These are phyloP conservation scores for Austroboletus novae-zelandiae DNA, from an alignment of 1,284 basidiomycete genomes.

Conservation along the genomic window DNA sequence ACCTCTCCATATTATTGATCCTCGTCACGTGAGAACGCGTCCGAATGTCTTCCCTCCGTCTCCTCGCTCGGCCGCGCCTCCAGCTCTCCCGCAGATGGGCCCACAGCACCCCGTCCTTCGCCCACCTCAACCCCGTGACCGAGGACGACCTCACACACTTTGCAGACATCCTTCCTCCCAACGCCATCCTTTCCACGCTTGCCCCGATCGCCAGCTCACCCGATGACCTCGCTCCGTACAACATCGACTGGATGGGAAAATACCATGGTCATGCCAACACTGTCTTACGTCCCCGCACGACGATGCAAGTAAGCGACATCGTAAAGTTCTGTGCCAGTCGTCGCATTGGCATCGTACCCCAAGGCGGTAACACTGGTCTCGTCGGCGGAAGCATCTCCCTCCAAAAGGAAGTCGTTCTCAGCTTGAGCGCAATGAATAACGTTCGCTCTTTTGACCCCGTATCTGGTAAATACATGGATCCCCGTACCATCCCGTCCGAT, in stretches of 20 bases:
- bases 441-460: slow-evolving; percentile 92
- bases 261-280: slow-evolving; percentile 84
- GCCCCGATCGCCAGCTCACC: slow-evolving; percentile 43
- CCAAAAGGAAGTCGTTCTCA: slow-evolving; percentile 87
- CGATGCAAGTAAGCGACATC: slow-evolving; percentile 85
- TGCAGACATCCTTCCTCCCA: slow-evolving; percentile 53
- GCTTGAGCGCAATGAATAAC: slow-evolving; percentile 78
- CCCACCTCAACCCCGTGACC: slow-evolving; percentile 46
- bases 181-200: slow-evolving; percentile 65
- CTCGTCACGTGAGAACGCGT: too few species aligned
- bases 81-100: slow-evolving; percentile 10
- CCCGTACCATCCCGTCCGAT: slow-evolving; percentile 10
- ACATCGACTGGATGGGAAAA: slow-evolving; percentile 98
- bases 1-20: not conserved
- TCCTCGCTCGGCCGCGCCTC: not conserved
- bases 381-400: slow-evolving; percentile 96
- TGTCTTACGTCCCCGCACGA: slow-evolving; percentile 87
- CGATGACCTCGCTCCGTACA: slow-evolving; percentile 80
- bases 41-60: not conserved
- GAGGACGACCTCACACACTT: slow-evolving; percentile 63
- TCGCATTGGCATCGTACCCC: slow-evolving; percentile 87
- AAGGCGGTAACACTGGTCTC: slow-evolving; percentile 98
- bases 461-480: slow-evolving; percentile 55
- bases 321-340: slow-evolving; percentile 81
- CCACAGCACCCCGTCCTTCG: slow-evolving; percentile 18